Base-by-base conservation (phyloP, 1,284 basidiomycete genomes). In the Leucoagaricus sp. region DNA sequence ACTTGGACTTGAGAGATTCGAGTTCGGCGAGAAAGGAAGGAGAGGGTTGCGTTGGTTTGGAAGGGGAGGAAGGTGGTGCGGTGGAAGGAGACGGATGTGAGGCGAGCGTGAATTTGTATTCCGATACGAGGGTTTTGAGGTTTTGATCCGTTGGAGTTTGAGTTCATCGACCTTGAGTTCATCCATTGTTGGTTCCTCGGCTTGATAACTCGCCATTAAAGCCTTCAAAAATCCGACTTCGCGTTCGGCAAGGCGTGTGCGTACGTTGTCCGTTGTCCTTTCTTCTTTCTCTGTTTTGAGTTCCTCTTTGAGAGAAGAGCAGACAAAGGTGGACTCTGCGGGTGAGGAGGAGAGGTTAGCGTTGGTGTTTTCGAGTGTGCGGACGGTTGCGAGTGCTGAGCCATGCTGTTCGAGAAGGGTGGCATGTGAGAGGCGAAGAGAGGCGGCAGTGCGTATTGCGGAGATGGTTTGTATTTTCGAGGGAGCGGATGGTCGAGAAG, bases 321-420 rank as follows among this genome's bases (percentile, higher is more conserved):
- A 61, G 49, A 77, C 71, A 10, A 44, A 38, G 10, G 26, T 12
- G n/a, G 52, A 21, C 26, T 19, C 17, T 75, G 7, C 89, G 75
- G 36, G 72, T 77, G 57, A 83, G 80, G 0, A 82, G 80, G 13
- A 81, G 67, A 2, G 81, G 57, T 87, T 79, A 29, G 46, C 17
- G 29, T 31, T 3, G 23, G 17, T 7, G 28, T 33, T n/a, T 17
- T 34, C 13, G 40, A 82, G 76, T 31, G 71, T 72, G 1, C 74
- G 76, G 4, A 87, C 72, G 7, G 78, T 62, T 0, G 84, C 84
- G 0, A 68, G 56, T 26, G 76, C 80, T 2, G 80, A 73, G 0
- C 88, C 87, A 40, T 88, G 80, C 38, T 87, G 81, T 61, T 89
- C 85, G 1, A 89, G 75, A 0, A 90, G 71, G 5, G 75, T 75